Percentiles rank a stretch among this genome's conserved stretches.
Conservation (phyloP, 495 filamentous ascomycete genomes). For the Podospora comata region DNA sequence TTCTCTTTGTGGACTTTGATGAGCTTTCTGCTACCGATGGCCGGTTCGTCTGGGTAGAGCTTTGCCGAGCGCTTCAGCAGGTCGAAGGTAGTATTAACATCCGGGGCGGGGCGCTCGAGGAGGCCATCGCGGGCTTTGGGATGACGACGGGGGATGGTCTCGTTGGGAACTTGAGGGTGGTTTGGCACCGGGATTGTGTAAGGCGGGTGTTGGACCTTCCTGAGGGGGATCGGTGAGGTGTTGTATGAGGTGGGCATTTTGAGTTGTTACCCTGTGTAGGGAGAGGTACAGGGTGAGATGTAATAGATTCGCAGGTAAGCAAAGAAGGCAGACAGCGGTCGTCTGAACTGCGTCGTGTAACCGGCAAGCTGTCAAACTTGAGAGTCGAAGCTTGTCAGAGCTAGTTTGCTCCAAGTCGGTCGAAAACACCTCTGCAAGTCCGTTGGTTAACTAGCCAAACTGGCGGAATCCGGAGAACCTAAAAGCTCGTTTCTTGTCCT, state of each 20-base stretch:
- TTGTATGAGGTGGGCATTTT: slow-evolving; percentile 42
- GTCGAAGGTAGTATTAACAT: slow-evolving; percentile 57
- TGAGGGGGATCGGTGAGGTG: slow-evolving; percentile 34
- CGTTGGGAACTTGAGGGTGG: slow-evolving; percentile 50
- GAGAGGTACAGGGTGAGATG: background rate
- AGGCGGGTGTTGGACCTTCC: slow-evolving; percentile 48
- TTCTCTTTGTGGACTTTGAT: slow-evolving; percentile 58
- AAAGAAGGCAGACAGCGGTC: background rate
- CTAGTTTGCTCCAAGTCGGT: background rate
- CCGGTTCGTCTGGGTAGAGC: slow-evolving; percentile 54
- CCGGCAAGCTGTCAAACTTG: background rate
- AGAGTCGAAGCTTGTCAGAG: background rate
- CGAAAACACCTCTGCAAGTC: background rate
- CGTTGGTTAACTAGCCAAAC: background rate
- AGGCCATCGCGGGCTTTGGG: slow-evolving; percentile 52
- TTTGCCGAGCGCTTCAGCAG: slow-evolving; percentile 52
- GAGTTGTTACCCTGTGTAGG: slow-evolving; percentile 10
- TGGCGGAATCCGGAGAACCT: background rate
- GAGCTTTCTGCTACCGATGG: slow-evolving; percentile 56
- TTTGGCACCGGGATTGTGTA: slow-evolving; percentile 55
- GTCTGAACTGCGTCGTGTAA: background rate
- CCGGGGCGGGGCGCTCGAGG: slow-evolving; percentile 46
- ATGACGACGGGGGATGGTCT: slow-evolving; percentile 62
- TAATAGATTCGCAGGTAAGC: background rate
- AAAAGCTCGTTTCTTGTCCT: background rate